Conservation (phyloP, 2,329 filamentous ascomycete species). For the Aulographum hederae region DNA sequence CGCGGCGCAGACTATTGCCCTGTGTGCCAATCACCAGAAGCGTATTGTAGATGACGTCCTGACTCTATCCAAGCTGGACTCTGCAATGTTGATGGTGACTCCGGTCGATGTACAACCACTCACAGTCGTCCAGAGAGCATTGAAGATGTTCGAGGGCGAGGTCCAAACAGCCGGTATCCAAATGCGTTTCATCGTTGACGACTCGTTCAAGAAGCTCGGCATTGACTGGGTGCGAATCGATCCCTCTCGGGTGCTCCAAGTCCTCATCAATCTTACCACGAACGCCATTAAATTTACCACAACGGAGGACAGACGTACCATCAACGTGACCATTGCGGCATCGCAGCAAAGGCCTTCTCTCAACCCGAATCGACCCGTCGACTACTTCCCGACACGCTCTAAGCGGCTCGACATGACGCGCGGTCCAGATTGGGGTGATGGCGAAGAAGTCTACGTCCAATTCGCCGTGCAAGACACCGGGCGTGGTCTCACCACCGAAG, state of each 20-base stretch:
- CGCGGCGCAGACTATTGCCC: conserved; percentile 57
- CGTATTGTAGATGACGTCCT: conserved; percentile 29
- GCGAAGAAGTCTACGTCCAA: conserved; percentile 45
- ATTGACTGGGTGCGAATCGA: conserved; percentile 57
- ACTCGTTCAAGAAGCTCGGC: conserved; percentile 37
- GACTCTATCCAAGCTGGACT: conserved; percentile 44
- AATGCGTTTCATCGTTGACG: conserved; percentile 44
- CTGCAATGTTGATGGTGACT: conserved; percentile 53
- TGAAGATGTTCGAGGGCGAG: conserved; percentile 68
- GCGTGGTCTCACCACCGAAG: conserved; percentile 49
- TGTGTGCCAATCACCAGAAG: conserved; percentile 67
- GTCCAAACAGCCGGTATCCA: conserved; percentile 50
- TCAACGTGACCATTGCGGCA: conserved; percentile 47
- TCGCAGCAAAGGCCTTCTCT: conserved; percentile 28
- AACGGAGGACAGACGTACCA: conserved; percentile 40
- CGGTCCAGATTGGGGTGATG: conserved; percentile 49
- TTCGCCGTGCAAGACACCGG: conserved; percentile 66
- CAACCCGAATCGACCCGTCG: conserved; percentile 24
- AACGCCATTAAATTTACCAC: conserved; percentile 59
- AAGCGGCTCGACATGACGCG: conserved; percentile 25
- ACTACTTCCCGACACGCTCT: conserved; percentile 41
- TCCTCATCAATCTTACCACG: conserved; percentile 48
- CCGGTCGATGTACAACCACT: conserved; percentile 52
- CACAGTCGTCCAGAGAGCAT: conserved; percentile 43
- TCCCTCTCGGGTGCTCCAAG: conserved; percentile 51